Conservation (phyloP, 495 filamentous ascomycete species). For the Hyaloscypha variabilis region DNA sequence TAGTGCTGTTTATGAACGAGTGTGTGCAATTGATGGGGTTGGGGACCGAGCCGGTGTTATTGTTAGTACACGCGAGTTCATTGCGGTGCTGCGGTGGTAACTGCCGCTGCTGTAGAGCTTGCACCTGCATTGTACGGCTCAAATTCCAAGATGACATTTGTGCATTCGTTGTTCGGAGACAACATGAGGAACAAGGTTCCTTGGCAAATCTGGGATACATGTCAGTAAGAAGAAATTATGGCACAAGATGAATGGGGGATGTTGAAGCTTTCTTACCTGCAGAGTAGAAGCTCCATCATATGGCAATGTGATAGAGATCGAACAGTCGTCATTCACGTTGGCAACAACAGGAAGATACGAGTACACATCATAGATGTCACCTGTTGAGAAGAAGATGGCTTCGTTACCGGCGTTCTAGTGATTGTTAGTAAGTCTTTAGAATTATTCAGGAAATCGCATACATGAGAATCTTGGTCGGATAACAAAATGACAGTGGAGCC, state of each 20-base stretch:
- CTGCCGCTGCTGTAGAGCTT: not conserved
- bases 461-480: constrained; percentile 5
- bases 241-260: not conserved
- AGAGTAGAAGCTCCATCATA: constrained; percentile 2
- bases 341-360: constrained; percentile 8
- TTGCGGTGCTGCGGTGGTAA: not conserved
- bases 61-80: not conserved
- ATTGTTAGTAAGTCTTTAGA: not conserved
- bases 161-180: not conserved
- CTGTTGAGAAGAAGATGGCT: constrained; percentile 6
- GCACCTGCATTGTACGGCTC: not conserved
- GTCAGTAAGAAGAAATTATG: not conserved
- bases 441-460: not conserved
- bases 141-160: not conserved
- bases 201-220: not conserved
- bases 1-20: no score
- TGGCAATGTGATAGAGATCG: constrained; percentile 1
- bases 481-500: not conserved
- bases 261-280: not conserved
- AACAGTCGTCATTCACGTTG: constrained; percentile 1
- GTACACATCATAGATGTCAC: not conserved
- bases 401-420: constrained; percentile 5
- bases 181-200: constrained; percentile 4
- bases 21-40: no score
- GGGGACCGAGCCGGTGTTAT: no score